Base-by-base conservation (phyloP, 768 basidiomycete species). In the Tremella mesenterica region DNA sequence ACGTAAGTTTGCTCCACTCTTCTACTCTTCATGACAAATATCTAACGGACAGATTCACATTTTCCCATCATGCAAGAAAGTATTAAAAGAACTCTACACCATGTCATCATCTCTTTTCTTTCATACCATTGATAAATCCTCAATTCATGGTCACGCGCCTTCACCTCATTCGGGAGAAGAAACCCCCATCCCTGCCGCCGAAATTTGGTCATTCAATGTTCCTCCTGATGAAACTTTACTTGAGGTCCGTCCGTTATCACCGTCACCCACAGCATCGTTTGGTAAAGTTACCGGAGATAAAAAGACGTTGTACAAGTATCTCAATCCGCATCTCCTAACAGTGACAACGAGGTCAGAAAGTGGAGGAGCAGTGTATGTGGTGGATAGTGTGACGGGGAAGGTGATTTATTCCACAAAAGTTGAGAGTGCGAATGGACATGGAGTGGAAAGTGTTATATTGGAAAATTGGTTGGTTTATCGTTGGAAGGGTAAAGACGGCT, bases 391-490 rank as follows among this genome's bases (percentile, higher is more conserved):
- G 44, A 88, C 87, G 60, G 92, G 92, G 1, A 82, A 79, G 1
- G 75, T 86, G 14, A 59, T 92, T 2, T 90, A 92, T 71, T 79
- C 81, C 36, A 77, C 79, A 1, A 75, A 76, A 27, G 67, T 92
- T 7, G 80, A 82, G 1, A 64, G 68, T 20, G 66, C 56, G 48
- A 30, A 51, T 0, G 18, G 14, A 29, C 74, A 33, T 10, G 67
- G 30, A 58, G 75, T 93, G 16, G 80, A 85, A 60, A 81, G 82
- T 18, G 74, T 76, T 2, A 75, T 97, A 50, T 78, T 80, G 21
- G 92, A 96, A 74, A 95, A 97, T 69, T 95, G 92, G 91, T 70
- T 97, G 39, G 85, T 90, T 7, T 93, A 90, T 74, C 79, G 87
- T 67, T 89, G 83, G 67, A 84, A 88, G 48, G 79, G 77, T 12